Evolutionary conservation across 805 yeast genomes (phyloP).

Genomic region (Candida koratica): DNA sequence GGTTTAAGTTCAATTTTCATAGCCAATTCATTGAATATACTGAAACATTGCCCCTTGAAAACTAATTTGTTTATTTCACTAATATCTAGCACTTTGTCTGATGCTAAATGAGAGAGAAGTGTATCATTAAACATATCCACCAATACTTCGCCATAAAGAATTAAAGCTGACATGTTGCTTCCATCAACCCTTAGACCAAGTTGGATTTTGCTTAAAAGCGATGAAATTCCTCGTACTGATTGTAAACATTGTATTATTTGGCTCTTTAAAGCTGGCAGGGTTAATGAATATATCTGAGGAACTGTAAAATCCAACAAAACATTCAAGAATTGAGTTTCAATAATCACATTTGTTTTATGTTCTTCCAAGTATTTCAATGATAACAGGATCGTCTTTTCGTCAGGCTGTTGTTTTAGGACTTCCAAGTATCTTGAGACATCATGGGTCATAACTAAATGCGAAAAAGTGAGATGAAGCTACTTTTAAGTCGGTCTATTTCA

Average conservation of each 20-base stretch:
- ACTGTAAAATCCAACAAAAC: slow-evolving; percentile 20
- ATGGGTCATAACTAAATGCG: slow-evolving; percentile 7
- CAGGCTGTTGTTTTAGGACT: slow-evolving; percentile 4
- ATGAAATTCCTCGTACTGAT: slow-evolving; percentile 30
- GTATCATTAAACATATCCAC: slow-evolving; percentile 7
- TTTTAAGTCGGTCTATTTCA: neutral
- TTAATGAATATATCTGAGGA: slow-evolving; percentile 25
- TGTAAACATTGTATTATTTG: slow-evolving; percentile 17
- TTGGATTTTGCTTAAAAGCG: slow-evolving; percentile 20
- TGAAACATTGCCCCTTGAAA: slow-evolving; percentile 29
- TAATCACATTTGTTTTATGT: neutral
- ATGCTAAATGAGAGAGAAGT: slow-evolving; percentile 3
- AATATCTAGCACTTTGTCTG: slow-evolving; percentile 11
- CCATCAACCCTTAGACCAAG: slow-evolving; percentile 1
- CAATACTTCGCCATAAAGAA: slow-evolving; percentile 4
- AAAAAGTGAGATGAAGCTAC: slow-evolving; percentile 12
- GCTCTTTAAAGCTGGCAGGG: slow-evolving; percentile 14
- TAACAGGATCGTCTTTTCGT: neutral
- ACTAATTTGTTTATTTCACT: slow-evolving; percentile 37
- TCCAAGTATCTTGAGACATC: neutral
- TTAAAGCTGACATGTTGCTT: neutral
- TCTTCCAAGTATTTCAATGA: neutral
- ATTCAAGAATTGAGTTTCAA: neutral
- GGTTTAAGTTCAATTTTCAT: neutral
- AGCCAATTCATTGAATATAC: slow-evolving; percentile 23